Conservation (phyloP, 2,329 filamentous ascomycete genomes). For the Didymella arachidicola region DNA sequence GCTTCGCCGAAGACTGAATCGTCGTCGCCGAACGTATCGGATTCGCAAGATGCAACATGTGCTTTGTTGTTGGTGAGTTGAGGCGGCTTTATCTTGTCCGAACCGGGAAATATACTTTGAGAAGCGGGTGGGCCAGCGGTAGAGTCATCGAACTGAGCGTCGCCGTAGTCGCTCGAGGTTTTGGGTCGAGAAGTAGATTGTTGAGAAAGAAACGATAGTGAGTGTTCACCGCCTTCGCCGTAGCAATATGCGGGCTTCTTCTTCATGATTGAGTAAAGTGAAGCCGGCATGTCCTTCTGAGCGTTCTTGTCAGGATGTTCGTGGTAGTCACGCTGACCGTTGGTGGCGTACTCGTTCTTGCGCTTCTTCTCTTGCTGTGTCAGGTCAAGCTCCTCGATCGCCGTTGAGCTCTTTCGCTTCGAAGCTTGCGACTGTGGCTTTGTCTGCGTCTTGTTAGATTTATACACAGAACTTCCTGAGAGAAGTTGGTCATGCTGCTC, state of each 20-base stretch:
- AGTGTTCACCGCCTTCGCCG: constrained; percentile 31
- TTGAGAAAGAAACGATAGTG: constrained; percentile 34
- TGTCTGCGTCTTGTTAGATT: constrained; percentile 33
- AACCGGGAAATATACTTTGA: not conserved
- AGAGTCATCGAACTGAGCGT: constrained; percentile 29
- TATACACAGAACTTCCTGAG: constrained; percentile 6
- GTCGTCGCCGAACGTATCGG: constrained; percentile 40
- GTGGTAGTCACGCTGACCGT: constrained; percentile 30
- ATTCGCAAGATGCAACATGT: constrained; percentile 11
- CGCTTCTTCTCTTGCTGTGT: constrained; percentile 43
- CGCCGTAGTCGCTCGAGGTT: constrained; percentile 43
- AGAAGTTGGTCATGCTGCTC: constrained; percentile 16
- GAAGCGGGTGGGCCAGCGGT: not conserved
- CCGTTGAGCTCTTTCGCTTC: constrained; percentile 35
- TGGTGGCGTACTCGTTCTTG: constrained; percentile 27
- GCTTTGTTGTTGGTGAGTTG: not conserved
- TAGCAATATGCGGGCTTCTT: constrained; percentile 42
- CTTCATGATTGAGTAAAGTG: constrained; percentile 36
- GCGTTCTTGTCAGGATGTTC: constrained; percentile 37
- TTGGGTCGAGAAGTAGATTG: not conserved
- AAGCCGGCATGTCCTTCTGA: constrained; percentile 31
- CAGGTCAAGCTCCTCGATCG: constrained; percentile 44
- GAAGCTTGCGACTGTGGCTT: constrained; percentile 39
- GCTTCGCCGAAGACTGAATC: constrained; percentile 44
- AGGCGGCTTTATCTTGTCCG: not conserved